A percentile compares a stretch with the other conserved stretches of the same genome.
phyloP scores from a whole-genome alignment of 495 filamentous ascomycete species.

The Pyronema domesticum region DNA sequence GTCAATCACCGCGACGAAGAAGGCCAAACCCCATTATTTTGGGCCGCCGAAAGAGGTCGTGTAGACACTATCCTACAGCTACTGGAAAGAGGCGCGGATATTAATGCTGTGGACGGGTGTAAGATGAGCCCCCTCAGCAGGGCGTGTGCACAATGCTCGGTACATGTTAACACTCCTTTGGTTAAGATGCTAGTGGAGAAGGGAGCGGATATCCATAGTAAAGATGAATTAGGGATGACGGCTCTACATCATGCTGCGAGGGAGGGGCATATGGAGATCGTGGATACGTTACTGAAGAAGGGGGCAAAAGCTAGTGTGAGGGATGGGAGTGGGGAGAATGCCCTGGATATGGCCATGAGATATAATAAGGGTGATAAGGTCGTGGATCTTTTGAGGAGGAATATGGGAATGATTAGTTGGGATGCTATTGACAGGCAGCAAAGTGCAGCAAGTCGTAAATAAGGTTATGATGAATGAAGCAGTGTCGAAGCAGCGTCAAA shows the following conservation, averaged over 20 bases:
- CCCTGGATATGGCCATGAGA: not conserved
- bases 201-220: not conserved
- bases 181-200: not conserved
- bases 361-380: not conserved
- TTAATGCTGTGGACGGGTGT: conserved; percentile 6
- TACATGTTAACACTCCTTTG: not conserved
- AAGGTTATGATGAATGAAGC: no score
- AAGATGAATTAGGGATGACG: not conserved
- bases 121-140: conserved; percentile 7
- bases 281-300: not conserved
- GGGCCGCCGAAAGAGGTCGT: not conserved
- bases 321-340: not conserved
- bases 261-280: conserved; percentile 1
- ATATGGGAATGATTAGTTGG: conserved; percentile 5
- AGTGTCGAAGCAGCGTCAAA: no score
- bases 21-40: conserved; percentile 1
- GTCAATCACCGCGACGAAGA: conserved; percentile 2
- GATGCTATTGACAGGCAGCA: no score
- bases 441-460: no score
- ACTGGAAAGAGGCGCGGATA: conserved; percentile 9
- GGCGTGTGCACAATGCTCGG: conserved; percentile 5
- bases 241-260: not conserved
- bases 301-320: not conserved
- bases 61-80: not conserved
- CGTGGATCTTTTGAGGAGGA: not conserved